phyloP scores from a whole-genome alignment of 495 filamentous ascomycete genomes.

The Penicillium ochrochloron region DNA sequence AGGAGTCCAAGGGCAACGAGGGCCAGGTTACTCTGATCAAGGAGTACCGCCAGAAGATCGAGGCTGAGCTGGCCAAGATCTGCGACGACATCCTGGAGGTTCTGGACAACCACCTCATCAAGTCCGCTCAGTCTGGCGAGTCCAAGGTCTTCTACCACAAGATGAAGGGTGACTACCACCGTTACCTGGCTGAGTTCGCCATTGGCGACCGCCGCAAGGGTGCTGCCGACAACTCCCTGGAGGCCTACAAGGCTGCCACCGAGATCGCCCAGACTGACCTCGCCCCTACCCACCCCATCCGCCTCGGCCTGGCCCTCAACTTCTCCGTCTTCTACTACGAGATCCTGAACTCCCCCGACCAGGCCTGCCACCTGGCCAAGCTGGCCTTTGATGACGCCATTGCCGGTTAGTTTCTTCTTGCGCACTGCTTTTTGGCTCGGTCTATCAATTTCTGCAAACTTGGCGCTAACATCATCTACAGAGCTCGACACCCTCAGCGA shows the following conservation, averaged over 20 bases:
- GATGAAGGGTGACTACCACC: conserved; percentile 99
- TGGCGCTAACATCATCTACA: conserved; percentile 45
- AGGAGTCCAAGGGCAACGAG: conserved; percentile 99
- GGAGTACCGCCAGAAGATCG: conserved; percentile 99
- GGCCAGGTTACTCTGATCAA: conserved; percentile 93
- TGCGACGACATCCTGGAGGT: conserved; percentile 98
- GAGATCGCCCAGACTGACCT: conserved; percentile 98
- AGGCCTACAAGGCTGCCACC: conserved; percentile 98
- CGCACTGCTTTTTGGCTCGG: not conserved
- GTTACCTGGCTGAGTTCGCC: conserved; percentile 98
- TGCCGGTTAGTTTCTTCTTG: conserved; percentile 68
- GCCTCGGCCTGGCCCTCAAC: conserved; percentile 96
- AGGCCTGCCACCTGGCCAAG: conserved; percentile 99
- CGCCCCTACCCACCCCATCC: conserved; percentile 98
- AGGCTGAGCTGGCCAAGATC: conserved; percentile 97
- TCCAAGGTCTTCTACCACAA: conserved; percentile 99
- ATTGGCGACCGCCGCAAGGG: conserved; percentile 96
- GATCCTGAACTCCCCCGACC: conserved; percentile 98
- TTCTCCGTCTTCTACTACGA: conserved; percentile 99
- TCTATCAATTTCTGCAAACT: not conserved
- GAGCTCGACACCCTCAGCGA: conserved; percentile 98
- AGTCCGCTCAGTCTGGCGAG: conserved; percentile 93
- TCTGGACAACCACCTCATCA: conserved; percentile 94
- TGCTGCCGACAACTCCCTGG: conserved; percentile 93
- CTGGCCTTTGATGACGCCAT: conserved; percentile 99